Base-by-base conservation (phyloP, 2,329 filamentous ascomycete species). In the Dothideomycetes sp. region DNA sequence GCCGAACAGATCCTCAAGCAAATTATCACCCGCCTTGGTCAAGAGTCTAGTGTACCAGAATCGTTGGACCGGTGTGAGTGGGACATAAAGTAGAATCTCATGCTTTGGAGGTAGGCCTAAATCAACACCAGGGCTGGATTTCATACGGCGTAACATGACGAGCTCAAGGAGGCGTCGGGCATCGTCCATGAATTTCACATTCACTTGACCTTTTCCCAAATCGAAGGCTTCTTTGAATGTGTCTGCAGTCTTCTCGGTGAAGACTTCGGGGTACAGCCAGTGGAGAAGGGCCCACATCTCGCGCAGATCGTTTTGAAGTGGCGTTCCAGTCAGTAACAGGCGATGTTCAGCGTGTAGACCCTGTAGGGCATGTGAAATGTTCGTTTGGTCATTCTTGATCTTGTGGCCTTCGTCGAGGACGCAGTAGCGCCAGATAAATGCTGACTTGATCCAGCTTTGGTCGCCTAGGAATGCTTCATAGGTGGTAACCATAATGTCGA, bases 111-210 rank as follows among this genome's bases (percentile, higher is more conserved):
- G 74, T 4, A 79, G 59, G 13, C 68, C 68, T 2, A 77, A 62
- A 37, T 73, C 67, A 22, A 77, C 69, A 0, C 64, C 68, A 0
- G 68, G 64, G 24, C 68, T 73, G 31, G 64, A 64, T 50, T 79
- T 79, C 62, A 74, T 71, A 3, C 74, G 61, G 10, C 75, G 64
- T 5, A 78, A 58, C 74, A 78, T 78, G 33, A 78, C 64, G 1
- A 75, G 52, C 46, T 75, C 69, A 1, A 78, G 61, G 7, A 79
- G 59, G 1, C 57, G 58, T 1, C 72, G 64, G 5, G 73, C 64
- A 48, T 69, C 54, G 34, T 74, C 67, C 54, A 78, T 65, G 19
- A 78, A 73, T 1, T 54, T 53, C 4, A 64, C 67, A 17, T 71
- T 70, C 7, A 72, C 70, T 43, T 67, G 69, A 6, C 74, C 75